Evolutionary conservation across 108 stramenopile species (phyloP), one percentile per base, ranked within the genome.

Genomic region (Stephanodiscus minutulus): DNA sequence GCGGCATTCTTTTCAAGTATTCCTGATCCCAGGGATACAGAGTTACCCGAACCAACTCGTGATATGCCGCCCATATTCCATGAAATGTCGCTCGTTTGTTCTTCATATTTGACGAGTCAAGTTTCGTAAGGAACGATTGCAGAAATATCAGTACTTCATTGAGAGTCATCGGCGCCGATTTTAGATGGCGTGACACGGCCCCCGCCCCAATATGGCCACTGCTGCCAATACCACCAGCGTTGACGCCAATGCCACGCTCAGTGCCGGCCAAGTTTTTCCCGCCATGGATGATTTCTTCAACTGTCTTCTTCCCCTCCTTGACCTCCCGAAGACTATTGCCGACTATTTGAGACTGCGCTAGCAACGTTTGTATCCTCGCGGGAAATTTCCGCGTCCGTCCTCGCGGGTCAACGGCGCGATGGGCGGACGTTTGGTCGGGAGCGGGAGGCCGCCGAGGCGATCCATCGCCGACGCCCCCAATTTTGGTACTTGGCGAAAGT

Each of bases 51-150:
- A n/a, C 81, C 57, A 91, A 73, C 49, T 90, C 88, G 72, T 91
- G 89, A 74, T 94, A 91, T 10, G 88, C 90, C 33, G 86, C 79
- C 93, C 93, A 94, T 60, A 94, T 88, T 1, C 83, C 89, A 64
- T 88, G 85, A 58, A 64, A 86, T 9, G 86, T 90, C 18, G 86
- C 87, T 6, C 64, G 75, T 65, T 89, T 89, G 63, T 73, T 77
- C 17, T 81, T 60, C 10, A 57, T 41, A 41, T 87, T 64, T 5
- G 83, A 77, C 5, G 83, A 77, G 67, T 90, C 89, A 21, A 91
- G 64, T 47, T 70, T 76, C 47, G 84, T 86, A 18, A 94, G 72
- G 82, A 90, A 94, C 3, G 82, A 65, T 20, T 76, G 61, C 39
- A 94, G 60, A 65, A 87, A 94, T 0, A 68, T 31, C 25, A 81